A percentile compares a stretch with the other conserved stretches of the same genome.
phyloP scores from a whole-genome alignment of 1,284 basidiomycete genomes.

The Cutaneotrichosporon mucoides region DNA sequence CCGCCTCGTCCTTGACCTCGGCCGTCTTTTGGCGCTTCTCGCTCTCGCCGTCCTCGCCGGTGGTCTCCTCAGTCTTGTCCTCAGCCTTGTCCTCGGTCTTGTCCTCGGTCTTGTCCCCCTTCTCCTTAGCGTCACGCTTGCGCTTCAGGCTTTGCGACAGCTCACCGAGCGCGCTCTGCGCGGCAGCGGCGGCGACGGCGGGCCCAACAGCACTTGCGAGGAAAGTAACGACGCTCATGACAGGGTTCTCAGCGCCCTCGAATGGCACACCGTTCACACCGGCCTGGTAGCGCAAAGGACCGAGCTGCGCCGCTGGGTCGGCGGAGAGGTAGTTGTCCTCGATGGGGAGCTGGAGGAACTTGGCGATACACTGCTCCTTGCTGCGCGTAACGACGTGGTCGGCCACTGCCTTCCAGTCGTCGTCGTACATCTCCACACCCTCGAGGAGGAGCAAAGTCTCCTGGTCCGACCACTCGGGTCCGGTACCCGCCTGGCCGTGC shows the following conservation, averaged over 20 bases:
- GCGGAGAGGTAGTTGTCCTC: slow-evolving; percentile 75
- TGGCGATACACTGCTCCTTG: slow-evolving; percentile 90
- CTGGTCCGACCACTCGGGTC: slow-evolving; percentile 83
- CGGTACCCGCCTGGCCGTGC: slow-evolving; percentile 51
- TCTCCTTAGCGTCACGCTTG: slow-evolving; percentile 48
- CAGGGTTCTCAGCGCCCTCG: slow-evolving; percentile 91
- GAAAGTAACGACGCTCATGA: slow-evolving; percentile 98
- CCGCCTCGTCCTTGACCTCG: slow-evolving; percentile 21
- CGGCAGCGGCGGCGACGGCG: slow-evolving; percentile 86
- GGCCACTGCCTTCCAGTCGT: slow-evolving; percentile 90
- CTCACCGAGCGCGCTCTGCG: slow-evolving; percentile 76
- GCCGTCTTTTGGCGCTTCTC: slow-evolving; percentile 20
- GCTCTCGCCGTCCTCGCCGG: slow-evolving; percentile 9
- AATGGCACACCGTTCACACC: slow-evolving; percentile 67
- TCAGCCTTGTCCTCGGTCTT: slow-evolving; percentile 14
- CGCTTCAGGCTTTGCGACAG: slow-evolving; percentile 62
- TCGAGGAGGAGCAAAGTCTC: slow-evolving; percentile 86
- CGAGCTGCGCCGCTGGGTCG: slow-evolving; percentile 55
- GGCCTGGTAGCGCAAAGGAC: slow-evolving; percentile 65
- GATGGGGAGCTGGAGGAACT: slow-evolving; percentile 94
- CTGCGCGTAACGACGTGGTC: slow-evolving; percentile 87
- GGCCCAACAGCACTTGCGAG: slow-evolving; percentile 88
- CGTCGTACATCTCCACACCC: slow-evolving; percentile 96
- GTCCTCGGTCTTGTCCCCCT: slow-evolving; percentile 17
- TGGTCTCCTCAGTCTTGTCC: not conserved